phyloP scores from a whole-genome alignment of 805 yeast species.

The Ogataea chonburiensis region DNA sequence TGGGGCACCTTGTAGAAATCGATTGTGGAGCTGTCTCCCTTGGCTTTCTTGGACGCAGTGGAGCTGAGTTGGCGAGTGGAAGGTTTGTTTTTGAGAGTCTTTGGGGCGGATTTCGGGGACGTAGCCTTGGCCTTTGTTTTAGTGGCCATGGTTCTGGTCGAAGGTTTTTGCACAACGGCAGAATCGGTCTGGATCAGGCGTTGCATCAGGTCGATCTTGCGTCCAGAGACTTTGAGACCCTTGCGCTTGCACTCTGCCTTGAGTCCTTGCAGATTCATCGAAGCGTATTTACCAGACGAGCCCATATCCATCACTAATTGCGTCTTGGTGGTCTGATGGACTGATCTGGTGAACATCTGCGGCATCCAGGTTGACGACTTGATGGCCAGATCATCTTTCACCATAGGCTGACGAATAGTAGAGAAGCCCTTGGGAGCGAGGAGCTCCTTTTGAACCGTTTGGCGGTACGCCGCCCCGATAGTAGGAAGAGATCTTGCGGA shows the following conservation, averaged over 20 bases:
- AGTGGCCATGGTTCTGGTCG: constrained; percentile 20
- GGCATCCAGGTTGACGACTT: constrained; percentile 1
- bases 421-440: constrained; percentile 12
- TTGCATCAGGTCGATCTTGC: constrained; percentile 54
- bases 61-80: constrained; percentile 21
- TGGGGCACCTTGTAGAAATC: constrained; percentile 54
- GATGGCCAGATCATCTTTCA: constrained; percentile 12
- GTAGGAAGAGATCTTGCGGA: constrained; percentile 35
- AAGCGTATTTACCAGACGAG: constrained; percentile 28
- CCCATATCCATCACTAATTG: constrained; percentile 30
- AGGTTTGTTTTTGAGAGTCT: not conserved
- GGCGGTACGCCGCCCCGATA: constrained; percentile 31
- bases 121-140: constrained; percentile 8
- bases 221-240: constrained; percentile 62
- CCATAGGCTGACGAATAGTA: constrained; percentile 6
- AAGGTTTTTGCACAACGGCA: constrained; percentile 2
- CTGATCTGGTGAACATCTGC: constrained; percentile 28
- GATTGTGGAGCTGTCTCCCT: constrained; percentile 57
- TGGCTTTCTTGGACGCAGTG: constrained; percentile 36
- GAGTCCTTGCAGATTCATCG: constrained; percentile 53
- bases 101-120: constrained; percentile 5
- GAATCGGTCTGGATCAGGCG: constrained; percentile 28
- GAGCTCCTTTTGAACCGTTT: constrained; percentile 19
- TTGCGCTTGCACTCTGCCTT: constrained; percentile 58
- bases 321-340: constrained; percentile 37